Percentiles rank a stretch among this genome's conserved stretches.
phyloP scores from a whole-genome alignment of 2,329 filamentous ascomycete species.

The Leptoxyphium fumago region DNA sequence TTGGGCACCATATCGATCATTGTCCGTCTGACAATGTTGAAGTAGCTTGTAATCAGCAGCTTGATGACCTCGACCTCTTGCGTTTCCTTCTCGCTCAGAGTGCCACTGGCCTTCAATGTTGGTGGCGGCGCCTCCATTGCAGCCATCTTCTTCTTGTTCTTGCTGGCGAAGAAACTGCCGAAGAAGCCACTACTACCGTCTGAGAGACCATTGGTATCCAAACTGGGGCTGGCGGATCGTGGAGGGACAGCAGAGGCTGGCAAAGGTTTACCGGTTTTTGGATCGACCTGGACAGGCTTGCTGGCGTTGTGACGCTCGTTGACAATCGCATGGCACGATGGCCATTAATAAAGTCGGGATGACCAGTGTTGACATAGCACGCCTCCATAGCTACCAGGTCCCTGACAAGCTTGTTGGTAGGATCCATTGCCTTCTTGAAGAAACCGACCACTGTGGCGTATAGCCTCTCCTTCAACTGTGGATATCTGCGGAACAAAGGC shows the following conservation, averaged over 20 bases:
- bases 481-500: slow-evolving; percentile 81
- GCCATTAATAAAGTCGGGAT: slow-evolving; percentile 94
- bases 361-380: slow-evolving; percentile 96
- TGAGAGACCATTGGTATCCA: slow-evolving; percentile 40
- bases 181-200: slow-evolving; percentile 66
- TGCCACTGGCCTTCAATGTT: slow-evolving; percentile 85
- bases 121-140: slow-evolving; percentile 94
- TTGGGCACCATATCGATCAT: slow-evolving; percentile 99
- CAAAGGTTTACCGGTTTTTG: slow-evolving; percentile 94
- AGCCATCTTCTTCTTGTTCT: slow-evolving; percentile 99
- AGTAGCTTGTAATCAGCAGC: slow-evolving; percentile 91
- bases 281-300: slow-evolving; percentile 89
- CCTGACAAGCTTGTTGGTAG: slow-evolving; percentile 88
- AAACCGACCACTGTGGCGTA: slow-evolving; percentile 83
- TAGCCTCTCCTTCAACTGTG: slow-evolving; percentile 91
- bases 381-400: slow-evolving; percentile 92
- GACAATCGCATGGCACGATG: slow-evolving; percentile 94
- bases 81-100: slow-evolving; percentile 80
- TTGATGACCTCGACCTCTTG: slow-evolving; percentile 99
- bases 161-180: slow-evolving; percentile 94
- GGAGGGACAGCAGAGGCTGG: slow-evolving; percentile 48
- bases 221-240: slow-evolving; percentile 61
- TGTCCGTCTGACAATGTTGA: slow-evolving; percentile 92
- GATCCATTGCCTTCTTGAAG: slow-evolving; percentile 97
- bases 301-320: slow-evolving; percentile 73